A percentile compares a stretch with the other conserved stretches of the same genome.
These are phyloP conservation scores for Aspergillus fumigatus DNA, from an alignment of 2,329 filamentous ascomycete species.

Conservation along the genomic window DNA sequence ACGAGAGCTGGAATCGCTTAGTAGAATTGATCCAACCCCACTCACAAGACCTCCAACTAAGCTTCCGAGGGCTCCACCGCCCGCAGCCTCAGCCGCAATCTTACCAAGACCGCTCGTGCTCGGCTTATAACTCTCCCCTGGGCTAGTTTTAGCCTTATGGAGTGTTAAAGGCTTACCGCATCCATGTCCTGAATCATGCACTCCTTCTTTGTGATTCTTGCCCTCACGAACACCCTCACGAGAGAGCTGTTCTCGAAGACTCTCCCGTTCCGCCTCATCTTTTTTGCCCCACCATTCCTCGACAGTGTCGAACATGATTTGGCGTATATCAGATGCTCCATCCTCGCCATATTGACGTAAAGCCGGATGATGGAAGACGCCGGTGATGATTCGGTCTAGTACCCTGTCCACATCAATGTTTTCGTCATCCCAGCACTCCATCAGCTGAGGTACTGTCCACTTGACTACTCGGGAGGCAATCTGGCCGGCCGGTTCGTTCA, in stretches of 20 bases:
- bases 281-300: constrained; percentile 77
- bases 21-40: constrained; percentile 55
- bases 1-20: constrained; percentile 47
- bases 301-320: constrained; percentile 73
- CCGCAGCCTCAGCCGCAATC: constrained; percentile 56
- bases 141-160: constrained; percentile 51
- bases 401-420: constrained; percentile 63
- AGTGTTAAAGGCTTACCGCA: constrained; percentile 76
- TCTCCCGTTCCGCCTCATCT: constrained; percentile 57
- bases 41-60: constrained; percentile 65
- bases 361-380: constrained; percentile 84
- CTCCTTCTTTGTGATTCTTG: constrained; percentile 81
- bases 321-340: constrained; percentile 66
- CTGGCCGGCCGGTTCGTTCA: constrained; percentile 84
- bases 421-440: constrained; percentile 81
- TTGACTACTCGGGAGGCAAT: constrained; percentile 72
- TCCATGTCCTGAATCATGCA: constrained; percentile 78
- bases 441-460: constrained; percentile 86
- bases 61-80: constrained; percentile 63
- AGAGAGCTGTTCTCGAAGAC: constrained; percentile 69
- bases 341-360: constrained; percentile 66
- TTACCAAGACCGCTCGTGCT: constrained; percentile 41
- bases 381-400: constrained; percentile 71
- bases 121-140: constrained; percentile 14
- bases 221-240: constrained; percentile 71